Evolutionary conservation across 1,284 basidiomycete species (phyloP), one percentile per base, ranked within the genome.

Genomic region (Hemileccinum hortonii): DNA sequence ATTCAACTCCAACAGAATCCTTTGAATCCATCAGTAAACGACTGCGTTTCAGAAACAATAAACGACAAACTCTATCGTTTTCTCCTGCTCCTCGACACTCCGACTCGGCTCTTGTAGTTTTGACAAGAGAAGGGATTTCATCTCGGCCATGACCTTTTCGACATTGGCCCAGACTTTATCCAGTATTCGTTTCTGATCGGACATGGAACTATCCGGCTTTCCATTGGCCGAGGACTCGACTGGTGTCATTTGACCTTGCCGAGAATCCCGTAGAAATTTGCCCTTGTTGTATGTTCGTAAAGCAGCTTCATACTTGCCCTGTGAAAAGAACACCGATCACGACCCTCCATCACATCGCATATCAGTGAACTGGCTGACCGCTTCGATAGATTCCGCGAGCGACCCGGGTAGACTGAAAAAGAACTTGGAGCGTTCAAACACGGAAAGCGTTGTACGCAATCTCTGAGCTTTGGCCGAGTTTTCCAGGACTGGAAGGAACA

Each of bases 201-300:
- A 86, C 56, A 84, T 79, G 10, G 80, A 69, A 6, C 75, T 73
- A 5, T 74, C 76, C n/a, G 72, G 73, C 51, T 75, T 75, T 18
- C 76, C 77, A 56, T 83, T 84, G 61, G 80, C 83, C 14, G 75
- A 66, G 43, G 75, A 75, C 26, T 80, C 83, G 26, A 80, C 77
- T 10, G 84, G 87, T 6, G 92, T 76, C 3, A 95, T 77, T 63
- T 94, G 93, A 0, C 87, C 90, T 0, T 94, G 90, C 16, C 92
- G 83, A 15, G 88, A 88, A 61, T 95, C 90, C 44, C 96, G 80
- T 33, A 99, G 79, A 69, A 92, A 89, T 58, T 94, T 92, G 33
- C 96, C 97, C 71, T 98, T 98, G 73, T 97, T 97, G 78, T 99
- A 99, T 62, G 98, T 95, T 35, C 94, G 84, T 62, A 99, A 77